phyloP scores from a whole-genome alignment of 2,329 filamentous ascomycete species.

The Aspergillus neoniger region DNA sequence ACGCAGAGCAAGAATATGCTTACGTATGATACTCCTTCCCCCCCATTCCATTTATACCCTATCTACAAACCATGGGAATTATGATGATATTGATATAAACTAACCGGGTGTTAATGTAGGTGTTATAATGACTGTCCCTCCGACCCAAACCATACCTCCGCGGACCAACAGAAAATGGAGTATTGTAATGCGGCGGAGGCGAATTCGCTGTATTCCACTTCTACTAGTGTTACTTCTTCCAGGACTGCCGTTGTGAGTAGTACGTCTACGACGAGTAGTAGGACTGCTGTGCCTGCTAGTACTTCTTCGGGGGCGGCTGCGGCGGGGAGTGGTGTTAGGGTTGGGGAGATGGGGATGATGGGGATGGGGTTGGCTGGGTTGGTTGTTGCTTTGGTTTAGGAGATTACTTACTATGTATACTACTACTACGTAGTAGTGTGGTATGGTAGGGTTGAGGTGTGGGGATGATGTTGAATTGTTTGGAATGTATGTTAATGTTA shows the following conservation, averaged over 20 bases:
- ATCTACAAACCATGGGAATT: too few relatives aligned
- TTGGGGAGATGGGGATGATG: background rate
- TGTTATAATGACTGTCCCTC: constrained; percentile 68
- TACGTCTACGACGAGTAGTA: constrained; percentile 20
- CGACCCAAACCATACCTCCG: constrained; percentile 41
- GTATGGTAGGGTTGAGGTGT: too few relatives aligned
- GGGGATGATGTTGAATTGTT: too few relatives aligned
- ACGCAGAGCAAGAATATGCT: constrained; percentile 18
- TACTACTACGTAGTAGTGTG: too few relatives aligned
- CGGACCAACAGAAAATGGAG: constrained; percentile 34
- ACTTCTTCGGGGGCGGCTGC: background rate
- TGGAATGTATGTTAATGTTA: too few relatives aligned
- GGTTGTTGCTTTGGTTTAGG: background rate
- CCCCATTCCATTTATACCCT: too few relatives aligned
- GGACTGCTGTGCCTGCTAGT: background rate
- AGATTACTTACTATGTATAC: background rate
- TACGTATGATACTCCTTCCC: constrained; percentile 8
- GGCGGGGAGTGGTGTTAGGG: background rate
- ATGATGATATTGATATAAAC: too few relatives aligned
- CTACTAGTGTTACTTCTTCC: background rate
- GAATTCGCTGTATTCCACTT: constrained; percentile 27
- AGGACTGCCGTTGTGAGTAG: constrained; percentile 11
- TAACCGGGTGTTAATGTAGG: constrained; percentile 26
- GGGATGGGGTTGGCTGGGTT: constrained; percentile 3
- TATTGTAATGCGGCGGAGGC: constrained; percentile 49